Base-by-base conservation (phyloP, 1,139 yeast species). In the Nematodospora anomalae region DNA sequence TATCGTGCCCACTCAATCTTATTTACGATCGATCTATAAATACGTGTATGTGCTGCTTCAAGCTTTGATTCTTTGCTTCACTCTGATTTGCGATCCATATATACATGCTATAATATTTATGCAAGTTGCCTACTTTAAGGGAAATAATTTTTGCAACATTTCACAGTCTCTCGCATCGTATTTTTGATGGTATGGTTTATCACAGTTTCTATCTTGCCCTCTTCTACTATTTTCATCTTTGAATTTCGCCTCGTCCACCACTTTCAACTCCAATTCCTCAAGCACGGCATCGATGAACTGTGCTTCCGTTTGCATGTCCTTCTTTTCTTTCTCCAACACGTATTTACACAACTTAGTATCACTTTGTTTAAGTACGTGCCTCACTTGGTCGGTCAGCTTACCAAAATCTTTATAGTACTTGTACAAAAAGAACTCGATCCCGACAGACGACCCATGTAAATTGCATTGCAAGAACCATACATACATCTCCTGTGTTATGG, bases 351-450 rank as follows among this genome's bases (percentile, higher is more conserved):
- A 18, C 21, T 6, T 6, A 18, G 21, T 6, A 8, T 18, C 21
- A 18, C 21, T 8, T 8, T 18, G 21, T 18, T 18, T 18, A 8
- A 18, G 6, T 8, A 18, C 21, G 8, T 18, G 6, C 21, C 7
- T 8, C 6, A 18, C 21, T 18, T 18, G 7, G 6, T 6, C 8
- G 8, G 7, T 18, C 21, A 18, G 8, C 8, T 8, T 6, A 18
- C 23, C 31, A 31, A 28, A 30, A n/a, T 52, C 58, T 28, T 42
- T 33, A 13, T 59, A 39, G 41, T 63, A 62, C 28, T 57, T 40
- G 41, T 53, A 55, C 24, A 64, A 26, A 32, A 57, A 58, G 33
- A 42, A 64, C 32, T 59, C 57, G n/a, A 67, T 45, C n/a, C 58
- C 58, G 25, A 53, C 52, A 20, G 9, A 26, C 14, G 29, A 30